Evolutionary conservation across 306 rosid species (phyloP), one percentile per base, ranked within the genome.

Genomic region (Abrus pulchellus): DNA sequence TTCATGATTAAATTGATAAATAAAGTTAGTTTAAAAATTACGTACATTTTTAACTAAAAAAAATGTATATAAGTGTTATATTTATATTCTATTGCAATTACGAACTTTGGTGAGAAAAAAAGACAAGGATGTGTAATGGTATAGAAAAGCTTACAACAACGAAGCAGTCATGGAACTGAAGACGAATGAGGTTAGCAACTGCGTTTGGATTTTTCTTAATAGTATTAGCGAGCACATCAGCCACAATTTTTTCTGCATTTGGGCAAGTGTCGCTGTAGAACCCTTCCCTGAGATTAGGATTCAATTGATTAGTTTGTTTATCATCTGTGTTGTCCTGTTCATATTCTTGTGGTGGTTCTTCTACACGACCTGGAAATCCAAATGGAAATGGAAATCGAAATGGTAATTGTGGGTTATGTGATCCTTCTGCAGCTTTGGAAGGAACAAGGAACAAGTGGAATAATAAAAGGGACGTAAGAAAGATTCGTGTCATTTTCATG

Each of bases 101-200:
- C 8, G 8, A 41, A 73, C 11, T 41, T 74, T 44, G 47, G 11
- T 48, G 50, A 14, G 20, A 28, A 56, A 68, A 12, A 56, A 68
- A 79, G 65, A 9, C 1, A 41, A 52, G 41, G 28, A 2, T 47
- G 33, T 32, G 11, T 7, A 5, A 3, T 68, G 44, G 60, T 20
- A 14, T 57, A 33, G n/a, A 30, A 72, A 62, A 41, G 8, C 87
- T 85, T 82, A 94, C 97, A 47, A 55, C 84, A 10, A 94, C 94
- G 45, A 91, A 88, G 84, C 97, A 94, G 36, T 94, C 97, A 20
- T 92, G 97, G 87, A 90, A 92, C 1, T 79, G 77, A 27, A 90
- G 91, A 75, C 98, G 92, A 28, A 94, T 0, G 76, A 94, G 5
- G 66, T 29, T 68, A 20, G 90, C 85, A 1, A 85, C 29, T 4